Conservation (phyloP, 202 grass and related monocot species). For the Panicum virgatum region DNA sequence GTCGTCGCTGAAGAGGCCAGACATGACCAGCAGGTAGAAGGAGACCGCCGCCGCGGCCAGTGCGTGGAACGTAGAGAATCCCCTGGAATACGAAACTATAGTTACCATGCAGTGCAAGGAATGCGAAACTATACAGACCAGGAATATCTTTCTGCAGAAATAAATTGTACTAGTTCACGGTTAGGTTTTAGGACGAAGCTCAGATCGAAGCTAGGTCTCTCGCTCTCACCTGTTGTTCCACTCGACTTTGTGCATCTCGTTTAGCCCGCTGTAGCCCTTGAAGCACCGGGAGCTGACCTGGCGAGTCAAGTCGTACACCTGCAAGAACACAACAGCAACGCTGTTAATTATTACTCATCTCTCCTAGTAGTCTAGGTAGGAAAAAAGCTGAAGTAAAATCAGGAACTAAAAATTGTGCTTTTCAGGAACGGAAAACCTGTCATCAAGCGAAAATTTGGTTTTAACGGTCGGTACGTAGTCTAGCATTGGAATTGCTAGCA, state of each 20-base stretch:
- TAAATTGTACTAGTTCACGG: no score
- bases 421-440: not conserved
- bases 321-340: not conserved
- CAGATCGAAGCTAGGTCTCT: no score
- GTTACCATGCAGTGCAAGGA: not conserved
- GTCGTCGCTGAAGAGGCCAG: slow-evolving; percentile 59
- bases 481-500: not conserved
- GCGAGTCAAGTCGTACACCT: slow-evolving; percentile 59
- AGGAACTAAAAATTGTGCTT: not conserved
- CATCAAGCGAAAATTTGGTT: not conserved
- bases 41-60: slow-evolving; percentile 55
- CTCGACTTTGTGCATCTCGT: slow-evolving; percentile 46
- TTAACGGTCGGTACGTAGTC: no score
- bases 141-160: not conserved
- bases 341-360: not conserved
- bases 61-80: slow-evolving; percentile 83
- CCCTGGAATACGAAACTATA: slow-evolving; percentile 22
- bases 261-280: slow-evolving; percentile 61
- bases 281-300: slow-evolving; percentile 47
- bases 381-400: not conserved
- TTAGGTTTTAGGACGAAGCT: not conserved
- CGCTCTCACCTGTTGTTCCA: slow-evolving; percentile 68
- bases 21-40: slow-evolving; percentile 65
- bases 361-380: no score
- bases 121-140: not conserved